A percentile compares a stretch with the other conserved stretches of the same genome.
These are phyloP conservation scores for Echinosophora koreensis DNA, from an alignment of 306 rosid species.

Conservation along the genomic window DNA sequence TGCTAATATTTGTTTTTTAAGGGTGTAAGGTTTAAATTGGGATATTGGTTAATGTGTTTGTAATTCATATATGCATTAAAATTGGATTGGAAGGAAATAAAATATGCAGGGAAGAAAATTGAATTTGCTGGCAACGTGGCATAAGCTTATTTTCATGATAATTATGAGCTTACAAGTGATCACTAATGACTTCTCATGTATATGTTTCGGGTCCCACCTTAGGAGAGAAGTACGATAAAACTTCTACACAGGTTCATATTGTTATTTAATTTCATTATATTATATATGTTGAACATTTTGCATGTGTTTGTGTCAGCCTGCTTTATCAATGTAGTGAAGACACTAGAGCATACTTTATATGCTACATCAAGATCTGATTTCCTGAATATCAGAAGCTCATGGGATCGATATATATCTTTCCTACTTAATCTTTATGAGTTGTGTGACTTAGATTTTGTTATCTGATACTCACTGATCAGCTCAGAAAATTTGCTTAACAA, in stretches of 20 bases:
- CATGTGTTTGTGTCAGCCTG: slow-evolving; percentile 23
- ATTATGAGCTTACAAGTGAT: too few species aligned
- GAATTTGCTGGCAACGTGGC: too few species aligned
- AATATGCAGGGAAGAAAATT: too few species aligned
- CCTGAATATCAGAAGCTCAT: background rate
- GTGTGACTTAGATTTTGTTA: background rate
- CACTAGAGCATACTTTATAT: background rate
- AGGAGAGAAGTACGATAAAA: slow-evolving; percentile 62
- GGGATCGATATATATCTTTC: background rate
- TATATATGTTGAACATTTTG: slow-evolving; percentile 17
- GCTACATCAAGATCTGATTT: background rate
- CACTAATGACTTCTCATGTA: too few species aligned
- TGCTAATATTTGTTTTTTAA: too few species aligned
- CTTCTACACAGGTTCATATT: slow-evolving; percentile 70
- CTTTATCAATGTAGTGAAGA: slow-evolving; percentile 19
- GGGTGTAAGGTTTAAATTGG: too few species aligned
- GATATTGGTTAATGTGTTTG: too few species aligned
- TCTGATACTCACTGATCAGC: background rate
- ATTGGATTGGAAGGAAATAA: too few species aligned
- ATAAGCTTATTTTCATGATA: too few species aligned
- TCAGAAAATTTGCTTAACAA: background rate
- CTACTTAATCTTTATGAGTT: background rate
- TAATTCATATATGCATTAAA: too few species aligned
- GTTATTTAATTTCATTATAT: slow-evolving; percentile 27
- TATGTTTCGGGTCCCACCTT: slow-evolving; percentile 62